Conservation (phyloP, 192 early-diverging fungal species). For the Coemansia asiatica region DNA sequence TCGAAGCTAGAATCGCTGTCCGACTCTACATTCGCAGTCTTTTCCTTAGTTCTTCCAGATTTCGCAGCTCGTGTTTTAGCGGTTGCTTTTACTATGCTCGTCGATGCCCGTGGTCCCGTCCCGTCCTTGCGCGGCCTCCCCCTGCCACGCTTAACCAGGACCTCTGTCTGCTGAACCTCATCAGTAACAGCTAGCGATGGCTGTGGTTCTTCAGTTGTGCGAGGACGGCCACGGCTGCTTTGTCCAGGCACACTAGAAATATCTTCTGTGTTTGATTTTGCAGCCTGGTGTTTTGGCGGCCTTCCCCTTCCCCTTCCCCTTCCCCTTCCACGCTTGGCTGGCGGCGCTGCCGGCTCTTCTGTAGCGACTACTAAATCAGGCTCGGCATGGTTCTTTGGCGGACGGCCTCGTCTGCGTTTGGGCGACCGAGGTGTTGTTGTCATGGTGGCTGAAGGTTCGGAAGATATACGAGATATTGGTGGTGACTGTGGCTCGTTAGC, state of each 20-base stretch:
- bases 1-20: background rate
- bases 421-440: background rate
- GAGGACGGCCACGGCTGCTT: too few species aligned
- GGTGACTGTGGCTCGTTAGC: background rate
- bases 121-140: slow-evolving; percentile 2
- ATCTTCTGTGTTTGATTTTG: background rate
- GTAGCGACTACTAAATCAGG: too few species aligned
- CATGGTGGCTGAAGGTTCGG: background rate
- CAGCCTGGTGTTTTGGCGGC: background rate
- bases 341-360: background rate
- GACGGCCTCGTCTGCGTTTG: slow-evolving; percentile 7
- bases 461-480: background rate
- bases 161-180: background rate
- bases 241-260: too few species aligned
- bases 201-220: background rate
- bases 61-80: background rate
- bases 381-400: background rate
- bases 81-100: background rate
- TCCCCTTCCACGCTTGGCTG: background rate
- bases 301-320: background rate
- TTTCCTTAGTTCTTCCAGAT: too few species aligned
- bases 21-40: too few species aligned
- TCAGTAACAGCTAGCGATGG: background rate
- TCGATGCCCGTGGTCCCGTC: background rate
- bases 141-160: background rate